Base-by-base conservation (phyloP, 306 rosid genomes). In the Inga oerstediana region DNA sequence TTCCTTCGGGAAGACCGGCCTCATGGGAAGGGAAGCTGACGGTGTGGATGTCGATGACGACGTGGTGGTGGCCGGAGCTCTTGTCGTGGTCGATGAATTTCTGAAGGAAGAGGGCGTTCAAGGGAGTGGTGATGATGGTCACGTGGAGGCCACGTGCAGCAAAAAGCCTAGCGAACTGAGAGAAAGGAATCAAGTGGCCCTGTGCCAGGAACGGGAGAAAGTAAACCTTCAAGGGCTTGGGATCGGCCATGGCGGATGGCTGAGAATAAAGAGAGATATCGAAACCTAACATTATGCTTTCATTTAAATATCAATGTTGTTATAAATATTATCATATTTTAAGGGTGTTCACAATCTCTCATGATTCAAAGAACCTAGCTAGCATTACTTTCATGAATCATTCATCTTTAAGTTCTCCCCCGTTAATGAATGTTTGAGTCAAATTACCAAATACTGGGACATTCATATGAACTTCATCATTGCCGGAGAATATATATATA, bases 171-270 rank as follows among this genome's bases (percentile, higher is more conserved):
- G 79, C 84, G 34, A 80, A 32, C 43, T 80, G 84, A 12, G 84
- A 12, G 37, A 80, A 35, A 10, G 87, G 84, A 66, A 84, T 79
- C 39, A 83, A 24, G 62, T 84, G 86, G 45, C 83, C 83, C 0
- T 71, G 75, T 3, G 76, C 32, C 2, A 84, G 6, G 80, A 61
- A 59, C 39, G 51, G 76, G 34, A 84, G 41, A 46, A 84, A 78
- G 64, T 78, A 46, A 0, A 84, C 35, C 56, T 35, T 62, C 11
- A 73, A n/a, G 13, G 84, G 52, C 10, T 4, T 2, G 34, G 54
- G 43, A 15, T 44, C 45, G 34, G 52, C 37, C 72, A 67, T 67
- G 45, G 12, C 10, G 1, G 43, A 64, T 64, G 35, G 69, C 13
- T 62, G 35, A 61, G 34, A 3, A 54, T 19, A 22, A 19, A 19